phyloP scores from a whole-genome alignment of 2,329 filamentous ascomycete species.

The Metarhizium brunneum region DNA sequence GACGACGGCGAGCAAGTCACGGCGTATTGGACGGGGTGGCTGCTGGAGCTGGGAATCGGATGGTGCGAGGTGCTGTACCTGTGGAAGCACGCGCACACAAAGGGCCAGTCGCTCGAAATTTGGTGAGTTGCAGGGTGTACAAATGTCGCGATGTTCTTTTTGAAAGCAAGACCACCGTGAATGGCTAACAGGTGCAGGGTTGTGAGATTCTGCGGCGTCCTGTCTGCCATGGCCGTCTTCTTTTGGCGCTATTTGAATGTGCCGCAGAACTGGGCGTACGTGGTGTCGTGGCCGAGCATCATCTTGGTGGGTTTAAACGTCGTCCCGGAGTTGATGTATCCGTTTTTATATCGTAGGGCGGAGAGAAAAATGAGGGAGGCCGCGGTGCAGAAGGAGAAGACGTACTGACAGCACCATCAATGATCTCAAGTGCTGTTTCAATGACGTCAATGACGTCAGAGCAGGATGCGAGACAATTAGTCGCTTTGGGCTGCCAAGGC shows the following conservation, averaged over 20 bases:
- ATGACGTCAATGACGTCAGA: no score
- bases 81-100: neutral
- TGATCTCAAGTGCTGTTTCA: no score
- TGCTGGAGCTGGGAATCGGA: slow-evolving; percentile 3
- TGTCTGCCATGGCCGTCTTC: slow-evolving; percentile 3
- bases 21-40: slow-evolving; percentile 5
- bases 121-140: neutral
- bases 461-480: no score
- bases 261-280: slow-evolving; percentile 6
- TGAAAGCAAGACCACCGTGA: no score
- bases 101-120: slow-evolving; percentile 3
- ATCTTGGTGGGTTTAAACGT: neutral
- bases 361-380: neutral
- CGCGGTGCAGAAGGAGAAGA: neutral
- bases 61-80: neutral
- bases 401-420: no score
- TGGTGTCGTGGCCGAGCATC: slow-evolving; percentile 4
- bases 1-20: slow-evolving; percentile 5
- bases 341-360: slow-evolving; percentile 1
- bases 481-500: no score
- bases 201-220: neutral
- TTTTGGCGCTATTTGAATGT: slow-evolving; percentile 5
- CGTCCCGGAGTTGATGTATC: slow-evolving; percentile 2
- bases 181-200: neutral
- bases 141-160: no score